phyloP scores from a whole-genome alignment of 345 rosid genomes.

The Lagerstroemia speciosa region DNA sequence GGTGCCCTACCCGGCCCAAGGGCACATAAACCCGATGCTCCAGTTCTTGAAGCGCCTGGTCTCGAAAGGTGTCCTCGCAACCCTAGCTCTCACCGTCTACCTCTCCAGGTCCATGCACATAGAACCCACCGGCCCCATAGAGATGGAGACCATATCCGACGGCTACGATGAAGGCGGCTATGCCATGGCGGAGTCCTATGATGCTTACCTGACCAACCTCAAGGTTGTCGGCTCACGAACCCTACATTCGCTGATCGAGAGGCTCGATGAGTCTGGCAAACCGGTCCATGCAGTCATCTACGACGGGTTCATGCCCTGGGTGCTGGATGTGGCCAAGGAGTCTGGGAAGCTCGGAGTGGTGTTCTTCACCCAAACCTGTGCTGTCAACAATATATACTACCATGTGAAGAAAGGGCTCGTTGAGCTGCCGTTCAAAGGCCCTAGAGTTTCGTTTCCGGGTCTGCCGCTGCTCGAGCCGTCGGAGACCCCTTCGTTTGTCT shows the following conservation, averaged over 20 bases:
- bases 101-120: slow-evolving; percentile 5
- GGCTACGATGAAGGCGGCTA: slow-evolving; percentile 25
- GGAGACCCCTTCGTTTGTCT: slow-evolving; percentile 24
- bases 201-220: slow-evolving; percentile 5
- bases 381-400: slow-evolving; percentile 17
- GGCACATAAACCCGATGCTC: slow-evolving; percentile 16
- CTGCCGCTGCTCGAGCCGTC: slow-evolving; percentile 17
- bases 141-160: slow-evolving; percentile 26
- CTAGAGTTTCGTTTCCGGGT: slow-evolving; percentile 17
- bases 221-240: slow-evolving; percentile 15
- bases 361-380: slow-evolving; percentile 28
- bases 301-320: slow-evolving; percentile 28
- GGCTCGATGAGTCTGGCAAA: slow-evolving; percentile 1
- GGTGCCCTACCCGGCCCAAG: slow-evolving; percentile 11
- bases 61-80: slow-evolving; percentile 8
- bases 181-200: slow-evolving; percentile 8
- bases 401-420: slow-evolving; percentile 14
- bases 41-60: slow-evolving; percentile 12
- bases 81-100: slow-evolving; percentile 5
- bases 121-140: background rate
- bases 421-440: slow-evolving; percentile 12
- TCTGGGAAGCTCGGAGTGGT: slow-evolving; percentile 21
- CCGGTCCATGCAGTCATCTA: slow-evolving; percentile 16
- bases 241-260: slow-evolving; percentile 13
- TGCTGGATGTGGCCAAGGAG: slow-evolving; percentile 24